Conservation (phyloP, 345 rosid genomes). For the Alliaria petiolata region DNA sequence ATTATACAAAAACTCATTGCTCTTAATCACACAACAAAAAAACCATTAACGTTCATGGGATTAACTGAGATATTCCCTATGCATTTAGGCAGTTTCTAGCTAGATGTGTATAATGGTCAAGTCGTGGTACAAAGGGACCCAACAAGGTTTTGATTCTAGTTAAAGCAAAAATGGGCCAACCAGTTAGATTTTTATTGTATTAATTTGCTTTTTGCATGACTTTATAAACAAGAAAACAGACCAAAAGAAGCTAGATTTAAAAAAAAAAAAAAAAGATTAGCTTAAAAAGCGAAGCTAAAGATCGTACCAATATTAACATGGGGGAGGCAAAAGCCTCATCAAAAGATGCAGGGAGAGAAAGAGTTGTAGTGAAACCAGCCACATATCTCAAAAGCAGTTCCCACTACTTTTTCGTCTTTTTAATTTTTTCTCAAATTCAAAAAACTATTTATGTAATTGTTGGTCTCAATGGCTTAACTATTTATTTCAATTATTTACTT, state of each 20-base stretch:
- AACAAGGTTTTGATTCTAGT: slow-evolving; percentile 27
- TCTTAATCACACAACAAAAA: background rate
- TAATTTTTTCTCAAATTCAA: background rate
- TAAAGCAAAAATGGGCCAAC: slow-evolving; percentile 32
- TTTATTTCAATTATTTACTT: slow-evolving; percentile 21
- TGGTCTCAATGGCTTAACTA: slow-evolving; percentile 19
- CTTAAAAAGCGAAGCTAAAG: slow-evolving; percentile 31
- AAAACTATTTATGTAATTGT: background rate
- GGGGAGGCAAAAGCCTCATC: slow-evolving; percentile 54
- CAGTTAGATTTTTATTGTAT: background rate
- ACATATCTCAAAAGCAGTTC: slow-evolving; percentile 68
- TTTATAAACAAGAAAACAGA: slow-evolving; percentile 31
- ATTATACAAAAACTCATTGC: background rate
- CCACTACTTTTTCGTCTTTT: slow-evolving; percentile 27
- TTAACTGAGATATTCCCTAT: background rate
- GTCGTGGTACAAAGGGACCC: slow-evolving; percentile 27
- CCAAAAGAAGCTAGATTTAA: slow-evolving; percentile 15
- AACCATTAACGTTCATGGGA: background rate
- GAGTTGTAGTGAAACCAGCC: slow-evolving; percentile 35
- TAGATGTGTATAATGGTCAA: slow-evolving; percentile 18
- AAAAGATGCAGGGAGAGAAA: slow-evolving; percentile 41
- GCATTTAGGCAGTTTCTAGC: slow-evolving; percentile 8
- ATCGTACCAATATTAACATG: slow-evolving; percentile 36
- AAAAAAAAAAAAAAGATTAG: slow-evolving; percentile 14
- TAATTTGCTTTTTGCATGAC: slow-evolving; percentile 23